phyloP scores from a whole-genome alignment of 2,329 filamentous ascomycete species.

The Botrytis cinerea region DNA sequence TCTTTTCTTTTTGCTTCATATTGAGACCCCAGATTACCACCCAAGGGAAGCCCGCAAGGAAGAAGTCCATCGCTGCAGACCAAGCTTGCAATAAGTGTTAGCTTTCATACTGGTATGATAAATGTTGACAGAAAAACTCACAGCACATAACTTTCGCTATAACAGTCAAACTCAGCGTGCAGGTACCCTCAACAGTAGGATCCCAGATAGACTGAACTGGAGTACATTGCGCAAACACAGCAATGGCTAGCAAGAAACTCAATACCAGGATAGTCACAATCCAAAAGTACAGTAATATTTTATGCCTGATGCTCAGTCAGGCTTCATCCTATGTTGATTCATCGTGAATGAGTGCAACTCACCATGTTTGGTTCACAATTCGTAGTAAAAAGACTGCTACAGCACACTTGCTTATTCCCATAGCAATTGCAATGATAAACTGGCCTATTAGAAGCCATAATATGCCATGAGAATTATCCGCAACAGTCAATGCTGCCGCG shows the following conservation, averaged over 20 bases:
- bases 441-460: constrained; percentile 22
- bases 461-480: constrained; percentile 1
- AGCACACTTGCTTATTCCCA: constrained; percentile 23
- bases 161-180: constrained; percentile 3
- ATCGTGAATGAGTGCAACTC: background rate
- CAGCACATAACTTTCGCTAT: constrained; percentile 19
- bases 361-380: constrained; percentile 19
- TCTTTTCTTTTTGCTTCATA: constrained; percentile 21
- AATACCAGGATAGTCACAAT: constrained; percentile 5
- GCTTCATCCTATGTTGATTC: background rate
- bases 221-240: constrained; percentile 12
- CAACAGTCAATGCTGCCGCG: background rate
- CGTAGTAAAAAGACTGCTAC: constrained; percentile 13
- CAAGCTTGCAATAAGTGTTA: background rate
- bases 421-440: constrained; percentile 9
- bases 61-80: constrained; percentile 16
- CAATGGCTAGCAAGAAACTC: constrained; percentile 1
- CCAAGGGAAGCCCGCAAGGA: constrained; percentile 15
- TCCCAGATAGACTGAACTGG: constrained; percentile 15
- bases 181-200: constrained; percentile 2
- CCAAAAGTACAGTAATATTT: constrained; percentile 11
- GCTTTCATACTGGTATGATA: background rate
- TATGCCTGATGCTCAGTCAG: constrained; percentile 6
- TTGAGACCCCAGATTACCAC: constrained; percentile 8
- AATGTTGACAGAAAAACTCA: background rate